Evolutionary conservation across 1,284 basidiomycete species (phyloP).

Genomic region (Apiotrichum siamense): DNA sequence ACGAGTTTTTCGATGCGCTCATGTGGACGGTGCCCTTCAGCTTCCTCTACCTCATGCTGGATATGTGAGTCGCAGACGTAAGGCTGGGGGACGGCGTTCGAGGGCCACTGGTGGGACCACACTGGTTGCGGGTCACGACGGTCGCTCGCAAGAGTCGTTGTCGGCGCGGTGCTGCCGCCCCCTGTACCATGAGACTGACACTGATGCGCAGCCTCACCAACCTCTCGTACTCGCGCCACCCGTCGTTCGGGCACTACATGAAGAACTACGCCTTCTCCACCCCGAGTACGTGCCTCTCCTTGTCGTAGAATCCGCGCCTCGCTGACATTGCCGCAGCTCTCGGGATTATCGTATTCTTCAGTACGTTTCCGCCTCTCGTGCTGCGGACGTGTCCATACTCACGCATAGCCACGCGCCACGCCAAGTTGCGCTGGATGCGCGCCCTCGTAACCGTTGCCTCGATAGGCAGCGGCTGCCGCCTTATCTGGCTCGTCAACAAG

Average conservation of each 20-base stretch:
- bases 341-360: slow-evolving; percentile 37
- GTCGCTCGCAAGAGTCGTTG: no score
- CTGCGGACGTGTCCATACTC: background rate
- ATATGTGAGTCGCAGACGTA: slow-evolving; percentile 32
- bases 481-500: slow-evolving; percentile 47
- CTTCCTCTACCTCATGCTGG: slow-evolving; percentile 42
- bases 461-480: slow-evolving; percentile 31
- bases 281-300: background rate
- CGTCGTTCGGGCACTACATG: slow-evolving; percentile 4
- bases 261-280: slow-evolving; percentile 16
- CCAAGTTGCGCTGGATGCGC: slow-evolving; percentile 22
- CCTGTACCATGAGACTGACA: background rate
- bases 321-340: slow-evolving; percentile 27
- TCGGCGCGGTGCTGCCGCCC: background rate
- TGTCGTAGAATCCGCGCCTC: no score
- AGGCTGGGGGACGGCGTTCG: no score
- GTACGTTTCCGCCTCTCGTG: slow-evolving; percentile 16
- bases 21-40: slow-evolving; percentile 43
- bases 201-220: slow-evolving; percentile 14
- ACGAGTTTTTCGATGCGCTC: slow-evolving; percentile 44
- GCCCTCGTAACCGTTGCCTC: slow-evolving; percentile 28
- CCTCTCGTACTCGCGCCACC: slow-evolving; percentile 11
- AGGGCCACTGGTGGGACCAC: no score
- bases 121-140: no score
- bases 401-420: slow-evolving; percentile 30